phyloP scores from a whole-genome alignment of 768 basidiomycete genomes.

The Mrakia hoshinonis region DNA sequence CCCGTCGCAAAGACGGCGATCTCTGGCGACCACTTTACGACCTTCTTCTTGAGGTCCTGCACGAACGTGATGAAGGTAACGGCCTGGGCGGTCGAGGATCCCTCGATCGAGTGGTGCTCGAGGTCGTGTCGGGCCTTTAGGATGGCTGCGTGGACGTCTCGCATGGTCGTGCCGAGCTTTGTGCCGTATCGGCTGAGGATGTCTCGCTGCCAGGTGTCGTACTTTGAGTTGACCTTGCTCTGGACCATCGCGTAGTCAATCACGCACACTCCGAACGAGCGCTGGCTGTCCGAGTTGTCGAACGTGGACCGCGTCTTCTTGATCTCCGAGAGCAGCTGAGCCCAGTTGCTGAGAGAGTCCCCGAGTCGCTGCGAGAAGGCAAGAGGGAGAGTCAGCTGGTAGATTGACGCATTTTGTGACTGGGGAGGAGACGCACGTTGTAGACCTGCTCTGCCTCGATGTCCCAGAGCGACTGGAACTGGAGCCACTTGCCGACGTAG shows the following conservation, averaged over 20 bases:
- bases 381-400: too few relatives aligned
- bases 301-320: conserved; percentile 93
- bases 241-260: conserved; percentile 99
- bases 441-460: conserved; percentile 95
- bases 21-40: conserved; percentile 91
- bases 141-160: conserved; percentile 91
- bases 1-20: conserved; percentile 89
- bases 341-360: conserved; percentile 87
- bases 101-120: conserved; percentile 89
- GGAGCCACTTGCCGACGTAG: conserved; percentile 95
- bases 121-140: conserved; percentile 89
- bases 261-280: conserved; percentile 82
- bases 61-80: conserved; percentile 99
- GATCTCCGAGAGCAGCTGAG: conserved; percentile 90
- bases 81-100: conserved; percentile 81
- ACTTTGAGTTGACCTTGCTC: conserved; percentile 93
- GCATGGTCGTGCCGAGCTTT: conserved; percentile 91
- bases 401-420: too few relatives aligned
- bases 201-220: conserved; percentile 95
- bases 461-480: conserved; percentile 98
- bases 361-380: conserved; percentile 55
- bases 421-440: conserved; percentile 42
- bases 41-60: conserved; percentile 95
- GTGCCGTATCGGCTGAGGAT: conserved; percentile 83
- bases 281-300: conserved; percentile 89